Base-by-base conservation (phyloP, 257 asterid genomes). In the Solanum arcanum region DNA sequence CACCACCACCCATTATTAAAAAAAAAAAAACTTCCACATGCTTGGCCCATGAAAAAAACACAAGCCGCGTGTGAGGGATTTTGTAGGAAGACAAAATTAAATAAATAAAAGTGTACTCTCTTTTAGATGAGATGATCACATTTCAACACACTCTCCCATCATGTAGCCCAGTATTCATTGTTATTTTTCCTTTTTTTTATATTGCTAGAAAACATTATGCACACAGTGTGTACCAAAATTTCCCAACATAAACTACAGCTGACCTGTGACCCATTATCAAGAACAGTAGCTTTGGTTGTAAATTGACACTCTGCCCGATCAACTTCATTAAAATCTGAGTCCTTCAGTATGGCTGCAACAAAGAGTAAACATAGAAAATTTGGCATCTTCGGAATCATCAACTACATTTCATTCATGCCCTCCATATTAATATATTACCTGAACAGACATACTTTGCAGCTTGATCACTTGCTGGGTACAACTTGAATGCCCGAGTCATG, bases 261-360 rank as follows among this genome's bases (percentile, higher is more conserved):
- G 35, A 97, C 99, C 99, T 97, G 99, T 86, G 99, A 92, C 91
- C 99, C 99, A 68, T 97, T 95, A 29, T 96, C 99, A 74, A 97
- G 89, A 86, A 92, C 92, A 27, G 99, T 97, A 82, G 99, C 95
- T 83, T 96, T 95, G 77, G 99, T 97, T 47, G 98, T 93, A 86
- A 97, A 97, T 81, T 95, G 98, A 84, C 99, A 97, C 90, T 97
- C 98, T 42, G 99, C 99, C 92, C 95, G 91, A 90, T 97, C 99
- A 92, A 93, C 98, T 93, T 96, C 99, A 85, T 89, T 90, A 86
- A 95, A 97, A 87, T 93, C 98, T 33, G 99, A 95, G 89, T 95
- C 99, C 90, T 97, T 97, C 60, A 97, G 89, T 89, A 97, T 94
- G 88, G 99, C 99, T 96, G 98, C 91, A 95, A 86, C 41, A 76